Percentiles rank a stretch among this genome's conserved stretches.
Conservation (phyloP, 2,329 filamentous ascomycete species). For the Pseudopyrenochaeta lycopersici region DNA sequence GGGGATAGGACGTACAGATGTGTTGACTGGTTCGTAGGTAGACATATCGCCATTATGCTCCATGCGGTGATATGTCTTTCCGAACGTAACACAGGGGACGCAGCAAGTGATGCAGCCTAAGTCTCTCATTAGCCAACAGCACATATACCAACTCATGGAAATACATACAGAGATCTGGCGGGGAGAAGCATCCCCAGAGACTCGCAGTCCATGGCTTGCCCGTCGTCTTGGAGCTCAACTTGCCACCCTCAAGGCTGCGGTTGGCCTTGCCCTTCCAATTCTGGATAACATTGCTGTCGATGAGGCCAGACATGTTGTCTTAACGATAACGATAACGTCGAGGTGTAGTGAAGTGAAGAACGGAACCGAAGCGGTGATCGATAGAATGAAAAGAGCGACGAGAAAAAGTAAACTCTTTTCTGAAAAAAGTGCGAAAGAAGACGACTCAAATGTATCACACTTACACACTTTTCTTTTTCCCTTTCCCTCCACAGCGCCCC, state of each 20-base stretch:
- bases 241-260: not conserved
- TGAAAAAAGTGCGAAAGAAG: too few species aligned
- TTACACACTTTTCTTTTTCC: too few species aligned
- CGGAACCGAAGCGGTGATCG: too few species aligned
- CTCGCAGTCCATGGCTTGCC: conserved; percentile 6
- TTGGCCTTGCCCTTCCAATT: conserved; percentile 2
- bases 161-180: conserved; percentile 4
- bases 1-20: conserved; percentile 25
- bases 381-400: too few species aligned
- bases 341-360: too few species aligned
- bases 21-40: conserved; percentile 44
- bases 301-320: not conserved
- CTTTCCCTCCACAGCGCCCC: too few species aligned
- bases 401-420: too few species aligned
- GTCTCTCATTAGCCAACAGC: not conserved
- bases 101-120: conserved; percentile 5
- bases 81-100: conserved; percentile 49
- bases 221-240: not conserved
- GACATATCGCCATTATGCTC: conserved; percentile 41
- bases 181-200: conserved; percentile 5
- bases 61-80: conserved; percentile 47
- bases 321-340: not conserved
- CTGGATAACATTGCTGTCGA: not conserved
- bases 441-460: too few species aligned
- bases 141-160: not conserved